Evolutionary conservation across 2,329 filamentous ascomycete species (phyloP), one percentile per base, ranked within the genome.

Genomic region (Pseudogymnoascus sp.): DNA sequence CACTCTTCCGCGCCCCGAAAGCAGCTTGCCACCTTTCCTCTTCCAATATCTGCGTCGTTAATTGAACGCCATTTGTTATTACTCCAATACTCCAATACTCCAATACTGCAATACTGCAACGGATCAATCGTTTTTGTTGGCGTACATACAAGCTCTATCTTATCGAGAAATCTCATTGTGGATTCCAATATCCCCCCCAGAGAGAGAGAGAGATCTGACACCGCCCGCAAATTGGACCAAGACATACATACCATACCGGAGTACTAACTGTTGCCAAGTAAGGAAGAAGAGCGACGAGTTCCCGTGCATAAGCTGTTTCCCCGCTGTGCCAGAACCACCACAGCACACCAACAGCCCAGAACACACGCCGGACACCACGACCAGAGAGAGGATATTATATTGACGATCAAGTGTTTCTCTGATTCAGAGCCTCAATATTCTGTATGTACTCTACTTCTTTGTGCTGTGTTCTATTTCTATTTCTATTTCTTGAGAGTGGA

Each of bases 1-100:
- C 50, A 59, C 50, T 59, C 50, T 28, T 59, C 50, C 50, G 31
- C 5, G 31, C 50, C 50, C 50, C 50, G 16, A 59, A 59, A 31
- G 25, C 50, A 59, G 50, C 50, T 21, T 59, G 14, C 11, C 50
- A 35, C 50, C 50, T 59, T 56, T 59, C 50, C 50, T 5, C 12
- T 59, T 59, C 50, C 50, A 44, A 59, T 59, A 59, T 59, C 50
- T 31, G 21, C 10, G 14, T 40, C 38, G n/a, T 35, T 16, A 31
- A 31, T 59, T 59, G 21, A 31, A 31, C 50, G 50, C 50, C 50
- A 59, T 59, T 31, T 59, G 31, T 59, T 35, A 8, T 7, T 35
- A 44, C 40, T 38, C 14, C 35, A 37, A 14, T 37, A 12, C 33
- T 14, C 12, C 33, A 37, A 37, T 21, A 2, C 21, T 21, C 21